Percentiles rank a stretch among this genome's conserved stretches.
Evolutionary conservation across 306 rosid species (phyloP).

Genomic region (Neltuma alba): DNA sequence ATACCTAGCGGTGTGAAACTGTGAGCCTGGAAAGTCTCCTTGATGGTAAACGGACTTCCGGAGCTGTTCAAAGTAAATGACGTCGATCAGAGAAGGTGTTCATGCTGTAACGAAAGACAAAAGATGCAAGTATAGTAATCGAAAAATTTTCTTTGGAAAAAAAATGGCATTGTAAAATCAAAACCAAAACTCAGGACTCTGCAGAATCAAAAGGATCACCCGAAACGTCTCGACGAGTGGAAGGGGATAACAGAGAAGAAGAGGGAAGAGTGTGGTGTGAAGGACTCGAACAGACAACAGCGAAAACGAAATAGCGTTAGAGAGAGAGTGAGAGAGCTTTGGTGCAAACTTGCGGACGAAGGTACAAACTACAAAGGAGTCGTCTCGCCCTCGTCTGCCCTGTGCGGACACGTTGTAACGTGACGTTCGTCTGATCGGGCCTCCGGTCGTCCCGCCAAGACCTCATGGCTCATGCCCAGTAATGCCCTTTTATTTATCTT

Average conservation of each 20-base stretch:
- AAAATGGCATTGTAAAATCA: not conserved
- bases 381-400: not conserved
- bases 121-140: no score
- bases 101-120: not conserved
- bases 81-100: not conserved
- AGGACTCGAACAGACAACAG: not conserved
- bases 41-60: not conserved
- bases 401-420: not conserved
- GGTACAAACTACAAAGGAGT: not conserved
- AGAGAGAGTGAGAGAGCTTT: slow-evolving; percentile 7
- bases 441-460: not conserved
- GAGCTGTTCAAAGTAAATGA: not conserved
- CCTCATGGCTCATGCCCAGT: not conserved
- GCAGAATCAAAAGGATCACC: not conserved
- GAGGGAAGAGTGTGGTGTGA: not conserved
- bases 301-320: not conserved
- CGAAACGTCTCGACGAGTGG: not conserved
- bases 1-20: not conserved
- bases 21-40: not conserved
- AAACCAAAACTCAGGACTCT: not conserved
- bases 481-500: no score
- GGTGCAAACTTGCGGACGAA: not conserved
- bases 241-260: not conserved
- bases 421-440: not conserved
- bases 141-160: no score